Evolutionary conservation across 768 basidiomycete genomes (phyloP).

Genomic region (Rubroboletus satanas): DNA sequence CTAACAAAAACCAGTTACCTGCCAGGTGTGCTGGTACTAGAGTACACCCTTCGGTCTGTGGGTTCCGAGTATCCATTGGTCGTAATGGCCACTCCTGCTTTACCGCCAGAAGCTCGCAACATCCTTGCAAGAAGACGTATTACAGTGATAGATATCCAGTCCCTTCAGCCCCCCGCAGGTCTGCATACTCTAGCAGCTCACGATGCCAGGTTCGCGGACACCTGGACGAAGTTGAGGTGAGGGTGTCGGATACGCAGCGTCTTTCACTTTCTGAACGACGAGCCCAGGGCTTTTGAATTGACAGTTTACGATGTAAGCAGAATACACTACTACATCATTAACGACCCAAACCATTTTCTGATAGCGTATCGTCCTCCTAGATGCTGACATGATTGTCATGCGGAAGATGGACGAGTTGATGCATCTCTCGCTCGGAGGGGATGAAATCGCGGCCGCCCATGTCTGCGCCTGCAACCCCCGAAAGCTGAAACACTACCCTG

Average conservation of each 20-base stretch:
- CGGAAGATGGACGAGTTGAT: slow-evolving; percentile 80
- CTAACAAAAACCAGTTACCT: slow-evolving; percentile 65
- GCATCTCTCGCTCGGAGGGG: slow-evolving; percentile 48
- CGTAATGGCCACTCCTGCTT: slow-evolving; percentile 64
- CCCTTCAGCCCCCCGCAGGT: slow-evolving; percentile 49
- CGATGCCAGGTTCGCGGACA: slow-evolving; percentile 54
- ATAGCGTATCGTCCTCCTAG: slow-evolving; percentile 76
- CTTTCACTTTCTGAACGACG: slow-evolving; percentile 21
- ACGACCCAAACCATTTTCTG: slow-evolving; percentile 1
- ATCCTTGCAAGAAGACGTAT: slow-evolving; percentile 55
- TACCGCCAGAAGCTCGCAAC: slow-evolving; percentile 48
- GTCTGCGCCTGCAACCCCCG: slow-evolving; percentile 95
- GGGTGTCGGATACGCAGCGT: slow-evolving; percentile 7
- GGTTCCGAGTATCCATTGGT: slow-evolving; percentile 70
- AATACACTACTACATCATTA: background rate
- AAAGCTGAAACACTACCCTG: slow-evolving; percentile 78
- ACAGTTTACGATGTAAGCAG: slow-evolving; percentile 58
- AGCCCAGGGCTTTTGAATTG: slow-evolving; percentile 55
- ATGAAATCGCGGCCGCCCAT: slow-evolving; percentile 83
- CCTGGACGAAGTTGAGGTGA: slow-evolving; percentile 61
- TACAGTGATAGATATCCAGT: slow-evolving; percentile 52
- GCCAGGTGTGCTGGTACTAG: slow-evolving; percentile 52
- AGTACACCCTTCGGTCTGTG: slow-evolving; percentile 48
- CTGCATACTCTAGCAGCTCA: slow-evolving; percentile 30
- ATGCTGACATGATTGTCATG: slow-evolving; percentile 84